Conservation (phyloP, 345 rosid genomes). For the Toxicodendron radicans region DNA sequence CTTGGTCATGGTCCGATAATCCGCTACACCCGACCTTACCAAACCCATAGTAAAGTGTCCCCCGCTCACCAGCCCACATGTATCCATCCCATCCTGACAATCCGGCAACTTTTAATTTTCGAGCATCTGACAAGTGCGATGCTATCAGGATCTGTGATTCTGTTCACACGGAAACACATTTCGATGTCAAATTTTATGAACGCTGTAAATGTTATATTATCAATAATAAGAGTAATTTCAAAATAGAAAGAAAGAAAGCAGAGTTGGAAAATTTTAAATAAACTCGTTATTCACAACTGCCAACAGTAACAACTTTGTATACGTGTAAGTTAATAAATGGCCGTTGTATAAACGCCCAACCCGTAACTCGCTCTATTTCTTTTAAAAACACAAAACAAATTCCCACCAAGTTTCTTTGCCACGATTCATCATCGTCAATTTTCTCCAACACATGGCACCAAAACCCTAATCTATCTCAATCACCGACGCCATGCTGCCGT, state of each 20-base stretch:
- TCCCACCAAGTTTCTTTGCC: constrained; percentile 48
- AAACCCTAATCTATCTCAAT: constrained; percentile 16
- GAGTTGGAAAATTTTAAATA: too few relatives aligned
- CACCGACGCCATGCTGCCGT: constrained; percentile 37
- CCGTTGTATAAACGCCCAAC: background rate
- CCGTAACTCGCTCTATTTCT: background rate
- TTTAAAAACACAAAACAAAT: constrained; percentile 36
- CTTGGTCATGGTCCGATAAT: background rate
- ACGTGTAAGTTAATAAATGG: constrained; percentile 15
- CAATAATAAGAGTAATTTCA: too few relatives aligned
- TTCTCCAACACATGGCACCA: background rate
- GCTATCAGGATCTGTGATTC: too few relatives aligned
- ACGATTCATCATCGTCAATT: too few relatives aligned
- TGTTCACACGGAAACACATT: too few relatives aligned
- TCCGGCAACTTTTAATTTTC: too few relatives aligned
- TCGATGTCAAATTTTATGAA: background rate
- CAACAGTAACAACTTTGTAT: background rate
- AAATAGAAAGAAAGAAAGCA: too few relatives aligned
- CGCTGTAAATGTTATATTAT: too few relatives aligned
- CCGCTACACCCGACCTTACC: background rate
- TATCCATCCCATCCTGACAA: too few relatives aligned
- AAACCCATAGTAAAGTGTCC: background rate
- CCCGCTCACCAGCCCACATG: background rate
- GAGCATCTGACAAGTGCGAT: too few relatives aligned
- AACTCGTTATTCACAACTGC: background rate